Evolutionary conservation across 2,329 filamentous ascomycete species (phyloP), one percentile per base, ranked within the genome.

Genomic region (Pleoardoris graminearum): DNA sequence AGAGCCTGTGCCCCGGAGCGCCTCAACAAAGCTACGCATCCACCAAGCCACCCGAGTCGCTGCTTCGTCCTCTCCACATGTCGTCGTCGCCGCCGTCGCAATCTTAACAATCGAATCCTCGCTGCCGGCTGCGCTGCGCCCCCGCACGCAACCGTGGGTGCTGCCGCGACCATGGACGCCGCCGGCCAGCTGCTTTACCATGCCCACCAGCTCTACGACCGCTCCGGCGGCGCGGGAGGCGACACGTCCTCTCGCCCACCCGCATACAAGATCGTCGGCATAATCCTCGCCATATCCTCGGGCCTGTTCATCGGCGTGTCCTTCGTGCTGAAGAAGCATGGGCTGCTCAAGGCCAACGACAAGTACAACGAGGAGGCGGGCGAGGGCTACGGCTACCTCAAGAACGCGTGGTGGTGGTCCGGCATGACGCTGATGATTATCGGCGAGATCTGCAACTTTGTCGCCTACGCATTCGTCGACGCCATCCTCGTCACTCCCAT

Each of bases 391-490:
- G 92, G 93, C 57, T 99, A 97, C 72, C 84, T 99, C 65, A 96
- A 96, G 78, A 97, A 97, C 68, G 80, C 80, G 17, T 96, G 84
- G 79, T 99, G 94, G 94, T 99, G 94, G 94, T 75, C 79, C 1
- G 94, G 94, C 63, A 97, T 99, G 94, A 91, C 80, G 0, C 81
- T 97, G 53, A 97, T 99, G 94, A 96, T 97, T 63, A 66, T 97
- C 37, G 94, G 94, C 62, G 94, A 99, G 75, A 85, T 96, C 51
- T 96, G 91, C 83, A 99, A 99, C 76, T 96, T 97, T 72, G 90
- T 93, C 70, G 94, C 94, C 48, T 97, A 97, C 70, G 90, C 91
- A 51, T 97, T 97, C 66, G 94, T 94, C 57, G 94, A 97, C 73
- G 93, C 93, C 55, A 97, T 97, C 63, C 79, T 97, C 58, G 93